Conservation (phyloP, 2,329 filamentous ascomycete genomes). For the Helminthosporium solani region DNA sequence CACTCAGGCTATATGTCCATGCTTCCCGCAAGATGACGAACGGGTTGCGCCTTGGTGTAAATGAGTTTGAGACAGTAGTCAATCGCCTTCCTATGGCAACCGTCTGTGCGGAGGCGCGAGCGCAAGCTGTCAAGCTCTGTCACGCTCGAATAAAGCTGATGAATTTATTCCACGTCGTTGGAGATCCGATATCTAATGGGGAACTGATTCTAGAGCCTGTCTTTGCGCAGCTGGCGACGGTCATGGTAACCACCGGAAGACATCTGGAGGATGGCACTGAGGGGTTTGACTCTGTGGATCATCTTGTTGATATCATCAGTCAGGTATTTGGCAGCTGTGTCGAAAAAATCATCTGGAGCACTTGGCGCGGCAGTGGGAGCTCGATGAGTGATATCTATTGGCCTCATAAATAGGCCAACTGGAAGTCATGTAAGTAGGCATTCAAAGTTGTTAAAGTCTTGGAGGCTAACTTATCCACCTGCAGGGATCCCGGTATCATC, state of each 20-base stretch:
- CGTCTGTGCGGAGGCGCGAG: conserved; percentile 8
- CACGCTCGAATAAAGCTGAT: conserved; percentile 1
- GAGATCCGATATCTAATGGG: conserved; percentile 2
- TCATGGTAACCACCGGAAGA: conserved; percentile 2
- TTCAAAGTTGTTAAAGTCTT: too few relatives aligned
- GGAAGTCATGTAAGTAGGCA: neutral
- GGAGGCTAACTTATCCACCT: too few relatives aligned
- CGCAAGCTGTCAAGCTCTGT: conserved; percentile 6
- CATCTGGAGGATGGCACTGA: neutral
- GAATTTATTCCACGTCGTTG: conserved; percentile 2
- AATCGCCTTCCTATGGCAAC: conserved; percentile 11
- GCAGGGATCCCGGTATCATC: neutral
- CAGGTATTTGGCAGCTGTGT: conserved; percentile 9
- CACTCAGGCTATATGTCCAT: conserved; percentile 6
- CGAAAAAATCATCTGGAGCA: conserved; percentile 5
- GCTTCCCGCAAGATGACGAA: conserved; percentile 1
- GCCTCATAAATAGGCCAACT: conserved; percentile 3
- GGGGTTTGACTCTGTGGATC: conserved; percentile 7
- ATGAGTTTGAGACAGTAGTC: conserved; percentile 11
- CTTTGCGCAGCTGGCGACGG: conserved; percentile 2
- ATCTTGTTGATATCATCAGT: conserved; percentile 9
- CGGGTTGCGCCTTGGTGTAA: conserved; percentile 5
- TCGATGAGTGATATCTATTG: conserved; percentile 6
- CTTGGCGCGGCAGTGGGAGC: neutral
- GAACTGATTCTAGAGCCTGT: conserved; percentile 6